A percentile compares a stretch with the other conserved stretches of the same genome.
Evolutionary conservation across 495 filamentous ascomycete species (phyloP).

Genomic region (Venustampulla echinocandica): DNA sequence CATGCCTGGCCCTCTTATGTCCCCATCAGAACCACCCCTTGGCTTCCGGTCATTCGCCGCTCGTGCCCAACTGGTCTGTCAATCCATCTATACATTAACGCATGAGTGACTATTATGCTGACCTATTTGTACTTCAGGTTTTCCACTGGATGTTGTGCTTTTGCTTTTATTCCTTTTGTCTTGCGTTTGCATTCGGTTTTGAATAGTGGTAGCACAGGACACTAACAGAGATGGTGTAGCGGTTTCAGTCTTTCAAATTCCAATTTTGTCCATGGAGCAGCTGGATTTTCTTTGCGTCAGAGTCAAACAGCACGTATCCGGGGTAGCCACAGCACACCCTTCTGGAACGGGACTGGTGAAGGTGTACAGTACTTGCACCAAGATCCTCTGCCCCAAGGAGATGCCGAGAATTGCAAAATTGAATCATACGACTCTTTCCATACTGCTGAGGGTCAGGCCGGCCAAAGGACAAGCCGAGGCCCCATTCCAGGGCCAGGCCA

Average conservation of each 20-base stretch:
- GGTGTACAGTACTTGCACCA: constrained; percentile 24
- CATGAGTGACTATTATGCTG: constrained; percentile 2
- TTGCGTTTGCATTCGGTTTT: constrained; percentile 7
- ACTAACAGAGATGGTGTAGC: constrained; percentile 24
- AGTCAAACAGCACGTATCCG: constrained; percentile 23
- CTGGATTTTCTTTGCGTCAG: constrained; percentile 20
- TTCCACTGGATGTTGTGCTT: constrained; percentile 7
- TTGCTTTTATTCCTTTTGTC: constrained; percentile 7
- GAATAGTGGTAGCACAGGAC: constrained; percentile 15
- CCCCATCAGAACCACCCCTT: not conserved
- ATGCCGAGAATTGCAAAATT: constrained; percentile 14
- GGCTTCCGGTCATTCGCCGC: not conserved
- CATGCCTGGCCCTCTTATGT: not conserved
- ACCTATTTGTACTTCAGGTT: constrained; percentile 9
- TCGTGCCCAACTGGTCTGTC: not conserved
- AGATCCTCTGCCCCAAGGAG: constrained; percentile 13
- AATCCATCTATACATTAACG: not conserved
- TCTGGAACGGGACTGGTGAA: constrained; percentile 22
- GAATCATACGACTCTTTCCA: constrained; percentile 11
- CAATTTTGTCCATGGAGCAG: constrained; percentile 12
- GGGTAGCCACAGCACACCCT: constrained; percentile 17
- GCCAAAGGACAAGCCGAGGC: constrained; percentile 2
- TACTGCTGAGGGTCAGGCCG: constrained; percentile 1
- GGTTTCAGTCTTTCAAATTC: constrained; percentile 12
- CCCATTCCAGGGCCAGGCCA: constrained; percentile 9